These are phyloP conservation scores for Pseudogymnoascus sp. DNA, from an alignment of 2,329 filamentous ascomycete species.

Conservation along the genomic window DNA sequence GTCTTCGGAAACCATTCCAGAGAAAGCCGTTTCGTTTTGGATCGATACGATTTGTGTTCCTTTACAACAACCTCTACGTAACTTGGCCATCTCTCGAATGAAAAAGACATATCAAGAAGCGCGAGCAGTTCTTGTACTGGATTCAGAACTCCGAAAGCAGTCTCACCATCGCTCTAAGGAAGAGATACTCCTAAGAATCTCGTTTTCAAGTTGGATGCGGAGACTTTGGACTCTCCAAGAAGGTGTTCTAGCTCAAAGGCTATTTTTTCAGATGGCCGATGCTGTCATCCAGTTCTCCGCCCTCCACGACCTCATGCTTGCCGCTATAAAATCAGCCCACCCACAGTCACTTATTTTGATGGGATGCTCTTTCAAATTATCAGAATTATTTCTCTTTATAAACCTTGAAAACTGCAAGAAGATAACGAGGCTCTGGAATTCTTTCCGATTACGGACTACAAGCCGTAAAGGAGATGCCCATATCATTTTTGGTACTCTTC, in stretches of 20 bases:
- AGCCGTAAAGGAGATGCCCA: no score
- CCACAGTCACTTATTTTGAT: no score
- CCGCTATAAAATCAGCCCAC: no score
- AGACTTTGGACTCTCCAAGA: conserved; percentile 37
- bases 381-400: no score
- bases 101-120: conserved; percentile 29
- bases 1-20: background rate
- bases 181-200: conserved; percentile 28
- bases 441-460: no score
- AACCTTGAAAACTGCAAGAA: no score
- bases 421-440: no score
- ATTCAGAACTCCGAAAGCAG: conserved; percentile 26
- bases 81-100: conserved; percentile 29
- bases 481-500: no score
- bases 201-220: conserved; percentile 33
- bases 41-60: conserved; percentile 33
- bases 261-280: conserved; percentile 31
- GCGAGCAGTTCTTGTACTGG: conserved; percentile 29
- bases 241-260: conserved; percentile 27
- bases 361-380: no score
- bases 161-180: conserved; percentile 14
- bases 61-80: conserved; percentile 20
- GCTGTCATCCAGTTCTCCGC: conserved; percentile 19
- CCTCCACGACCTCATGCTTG: conserved; percentile 18
- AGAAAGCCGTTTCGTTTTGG: conserved; percentile 24